A percentile compares a stretch with the other conserved stretches of the same genome.
phyloP scores from a whole-genome alignment of 2,329 filamentous ascomycete genomes.

The Colletotrichum australisinense region DNA sequence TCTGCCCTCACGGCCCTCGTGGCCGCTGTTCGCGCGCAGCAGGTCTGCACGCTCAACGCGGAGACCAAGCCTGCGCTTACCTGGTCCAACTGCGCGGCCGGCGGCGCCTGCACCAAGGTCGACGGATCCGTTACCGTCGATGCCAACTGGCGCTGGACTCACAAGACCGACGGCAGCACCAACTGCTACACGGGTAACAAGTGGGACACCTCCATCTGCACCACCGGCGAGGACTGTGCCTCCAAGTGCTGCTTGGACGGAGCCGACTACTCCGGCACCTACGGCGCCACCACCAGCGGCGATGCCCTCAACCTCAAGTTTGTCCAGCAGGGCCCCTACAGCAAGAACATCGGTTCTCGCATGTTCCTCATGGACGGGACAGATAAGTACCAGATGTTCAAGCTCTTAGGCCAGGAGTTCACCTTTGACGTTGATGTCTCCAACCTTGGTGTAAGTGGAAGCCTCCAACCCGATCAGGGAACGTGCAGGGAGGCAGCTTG shows the following conservation, averaged over 20 bases:
- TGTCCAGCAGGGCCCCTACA: slow-evolving; percentile 62
- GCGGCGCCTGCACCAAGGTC: slow-evolving; percentile 61
- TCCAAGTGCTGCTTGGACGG: slow-evolving; percentile 64
- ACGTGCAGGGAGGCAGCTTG: too few relatives aligned
- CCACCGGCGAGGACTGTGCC: slow-evolving; percentile 56
- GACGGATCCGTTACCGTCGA: slow-evolving; percentile 65
- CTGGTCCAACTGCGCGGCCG: slow-evolving; percentile 64
- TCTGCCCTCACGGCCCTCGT: slow-evolving; percentile 51
- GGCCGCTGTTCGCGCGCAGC: slow-evolving; percentile 54
- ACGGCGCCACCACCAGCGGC: slow-evolving; percentile 64
- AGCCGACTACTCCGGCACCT: slow-evolving; percentile 62
- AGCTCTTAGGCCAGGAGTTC: slow-evolving; percentile 74
- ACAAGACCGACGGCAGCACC: slow-evolving; percentile 55
- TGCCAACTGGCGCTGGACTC: slow-evolving; percentile 72
- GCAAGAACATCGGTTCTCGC: slow-evolving; percentile 64
- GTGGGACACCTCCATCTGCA: slow-evolving; percentile 56
- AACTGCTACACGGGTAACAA: slow-evolving; percentile 69
- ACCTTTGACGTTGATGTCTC: slow-evolving; percentile 80
- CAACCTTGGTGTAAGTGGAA: slow-evolving; percentile 51
- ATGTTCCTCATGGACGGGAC: slow-evolving; percentile 73
- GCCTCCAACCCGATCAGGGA: too few relatives aligned
- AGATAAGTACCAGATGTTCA: slow-evolving; percentile 73
- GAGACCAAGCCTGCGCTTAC: slow-evolving; percentile 65
- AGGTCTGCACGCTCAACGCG: slow-evolving; percentile 58
- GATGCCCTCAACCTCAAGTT: slow-evolving; percentile 66